Evolutionary conservation across 2,329 filamentous ascomycete species (phyloP), one percentile per base, ranked within the genome.

Genomic region (Geosmithia putterillii): DNA sequence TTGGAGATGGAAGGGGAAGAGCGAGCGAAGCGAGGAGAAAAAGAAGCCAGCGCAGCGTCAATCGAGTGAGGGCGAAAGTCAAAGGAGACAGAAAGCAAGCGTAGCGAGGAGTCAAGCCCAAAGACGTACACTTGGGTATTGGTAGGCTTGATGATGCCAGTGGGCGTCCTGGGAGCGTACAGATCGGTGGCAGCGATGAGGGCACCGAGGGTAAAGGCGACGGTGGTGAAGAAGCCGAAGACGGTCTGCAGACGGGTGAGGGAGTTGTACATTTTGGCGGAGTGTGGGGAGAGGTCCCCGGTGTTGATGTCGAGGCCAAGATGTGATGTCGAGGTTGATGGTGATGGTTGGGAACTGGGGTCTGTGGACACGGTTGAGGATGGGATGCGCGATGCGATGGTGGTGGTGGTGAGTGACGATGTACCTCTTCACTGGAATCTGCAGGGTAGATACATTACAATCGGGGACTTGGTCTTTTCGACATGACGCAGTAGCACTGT

Each of bases 221-320:
- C 88, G 21, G 88, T 94, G 17, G 92, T 96, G 73, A 96, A 95
- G 78, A 94, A 95, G 63, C 92, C 88, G 62, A 98, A 98, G 61
- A 88, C 82, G 67, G 87, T 90, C 65, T 98, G 92, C 52, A 83
- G 64, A 52, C 92, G 86, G 49, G 85, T 87, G 41, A 94, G 66
- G 40, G 83, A 77, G 58, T 86, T 94, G 66, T 95, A 83, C 92
- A 98, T 96, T 47, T 47, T 72, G 67, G 57, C 50, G 18, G 19
- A 9, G 18, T 18, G 19, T 18, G 35, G n/a, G n/a, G 9, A 8
- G 14, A 18, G 10, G 4, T n/a, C 35, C 35, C n/a, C 4, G 35
- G 6, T 4, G 35, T 20, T 18, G 34, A 7, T 36, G 34, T 5
- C 7, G 7, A n/a, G 14, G 34, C 5, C 4, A 14, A 32, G 28